Percentiles rank a stretch among this genome's conserved stretches.
Conservation (phyloP, 208 protist genomes). For the Wallacemonas sp. region DNA sequence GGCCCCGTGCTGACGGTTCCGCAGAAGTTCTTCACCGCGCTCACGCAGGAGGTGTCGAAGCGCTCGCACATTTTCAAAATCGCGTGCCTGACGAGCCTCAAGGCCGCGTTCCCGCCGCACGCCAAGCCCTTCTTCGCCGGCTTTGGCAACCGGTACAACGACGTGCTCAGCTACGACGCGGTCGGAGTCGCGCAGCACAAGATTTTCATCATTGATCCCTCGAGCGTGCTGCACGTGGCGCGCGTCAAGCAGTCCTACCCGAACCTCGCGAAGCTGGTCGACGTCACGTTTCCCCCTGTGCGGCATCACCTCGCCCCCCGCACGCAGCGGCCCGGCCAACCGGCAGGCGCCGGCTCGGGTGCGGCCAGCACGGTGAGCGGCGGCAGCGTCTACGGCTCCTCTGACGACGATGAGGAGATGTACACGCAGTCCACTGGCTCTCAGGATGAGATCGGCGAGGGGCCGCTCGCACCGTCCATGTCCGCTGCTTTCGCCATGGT, state of each 20-base stretch:
- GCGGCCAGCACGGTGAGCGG: neutral
- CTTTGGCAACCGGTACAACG: slow-evolving; percentile 92
- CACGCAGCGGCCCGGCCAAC: neutral
- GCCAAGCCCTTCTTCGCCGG: slow-evolving; percentile 88
- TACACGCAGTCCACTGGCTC: neutral
- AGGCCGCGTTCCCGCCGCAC: slow-evolving; percentile 70
- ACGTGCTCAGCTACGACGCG: slow-evolving; percentile 87
- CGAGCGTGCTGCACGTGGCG: slow-evolving; percentile 76
- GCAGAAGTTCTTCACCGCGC: slow-evolving; percentile 81
- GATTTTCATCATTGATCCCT: slow-evolving; percentile 89
- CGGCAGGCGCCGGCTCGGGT: neutral
- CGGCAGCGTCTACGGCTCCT: slow-evolving; percentile 12
- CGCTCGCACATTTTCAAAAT: slow-evolving; percentile 93
- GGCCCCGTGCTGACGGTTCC: slow-evolving; percentile 91
- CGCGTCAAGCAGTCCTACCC: slow-evolving; percentile 77
- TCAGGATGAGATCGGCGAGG: neutral
- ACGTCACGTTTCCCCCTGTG: slow-evolving; percentile 80
- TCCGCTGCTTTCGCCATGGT: slow-evolving; percentile 17
- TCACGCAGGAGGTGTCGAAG: slow-evolving; percentile 91
- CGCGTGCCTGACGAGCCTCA: slow-evolving; percentile 69
- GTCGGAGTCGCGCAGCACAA: slow-evolving; percentile 75
- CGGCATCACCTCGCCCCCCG: slow-evolving; percentile 17
- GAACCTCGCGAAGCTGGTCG: slow-evolving; percentile 76
- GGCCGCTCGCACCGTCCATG: neutral
- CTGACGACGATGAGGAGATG: slow-evolving; percentile 3